Conservation (phyloP, 768 basidiomycete species). For the Pleurotus tuoliensis region DNA sequence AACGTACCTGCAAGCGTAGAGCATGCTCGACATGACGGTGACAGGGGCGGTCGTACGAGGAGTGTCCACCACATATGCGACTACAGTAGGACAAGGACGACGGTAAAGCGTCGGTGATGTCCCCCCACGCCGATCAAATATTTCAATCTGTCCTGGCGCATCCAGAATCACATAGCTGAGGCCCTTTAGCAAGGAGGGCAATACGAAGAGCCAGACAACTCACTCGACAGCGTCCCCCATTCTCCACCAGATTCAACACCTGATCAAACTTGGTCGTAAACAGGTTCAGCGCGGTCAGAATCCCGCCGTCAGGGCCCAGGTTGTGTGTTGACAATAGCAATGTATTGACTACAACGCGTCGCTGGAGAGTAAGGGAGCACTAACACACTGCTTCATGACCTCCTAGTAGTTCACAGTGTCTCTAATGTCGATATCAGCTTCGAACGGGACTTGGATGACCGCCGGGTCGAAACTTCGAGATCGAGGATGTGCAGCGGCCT, state of each 20-base stretch:
- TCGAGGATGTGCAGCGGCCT: slow-evolving; percentile 94
- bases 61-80: slow-evolving; percentile 97
- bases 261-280: slow-evolving; percentile 99
- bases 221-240: slow-evolving; percentile 85
- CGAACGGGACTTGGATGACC: slow-evolving; percentile 86
- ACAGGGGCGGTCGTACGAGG: slow-evolving; percentile 91
- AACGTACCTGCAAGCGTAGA: slow-evolving; percentile 92
- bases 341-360: not conserved
- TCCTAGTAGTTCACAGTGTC: slow-evolving; percentile 90
- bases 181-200: slow-evolving; percentile 1
- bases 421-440: slow-evolving; percentile 73
- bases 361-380: slow-evolving; percentile 11
- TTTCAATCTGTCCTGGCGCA: slow-evolving; percentile 98
- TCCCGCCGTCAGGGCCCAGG: slow-evolving; percentile 98
- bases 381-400: slow-evolving; percentile 98
- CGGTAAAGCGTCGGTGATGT: slow-evolving; percentile 96
- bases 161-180: slow-evolving; percentile 89
- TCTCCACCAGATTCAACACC: slow-evolving; percentile 88
- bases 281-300: slow-evolving; percentile 92
- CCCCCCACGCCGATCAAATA: slow-evolving; percentile 98
- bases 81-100: slow-evolving; percentile 88
- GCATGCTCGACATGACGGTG: slow-evolving; percentile 99
- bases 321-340: slow-evolving; percentile 88
- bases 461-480: slow-evolving; percentile 75
- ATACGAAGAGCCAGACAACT: slow-evolving; percentile 22